These are phyloP conservation scores for Retiboletus flavoniger DNA, from an alignment of 1,284 basidiomycete species.

Conservation along the genomic window DNA sequence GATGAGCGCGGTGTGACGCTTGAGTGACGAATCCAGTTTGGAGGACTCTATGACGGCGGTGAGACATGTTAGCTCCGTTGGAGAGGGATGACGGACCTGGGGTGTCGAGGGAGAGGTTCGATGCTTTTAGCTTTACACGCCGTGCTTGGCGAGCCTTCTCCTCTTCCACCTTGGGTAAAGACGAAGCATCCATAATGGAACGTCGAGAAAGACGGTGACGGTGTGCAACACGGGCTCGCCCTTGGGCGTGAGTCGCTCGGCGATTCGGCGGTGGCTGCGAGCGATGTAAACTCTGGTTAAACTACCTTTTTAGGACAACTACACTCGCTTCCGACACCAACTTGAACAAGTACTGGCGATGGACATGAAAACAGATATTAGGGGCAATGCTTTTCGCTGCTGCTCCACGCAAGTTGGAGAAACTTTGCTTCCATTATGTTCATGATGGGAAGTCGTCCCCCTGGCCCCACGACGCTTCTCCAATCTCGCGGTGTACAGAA, in stretches of 20 bases:
- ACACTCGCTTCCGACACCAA: not conserved
- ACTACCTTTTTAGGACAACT: conserved; percentile 28
- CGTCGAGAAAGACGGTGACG: not conserved
- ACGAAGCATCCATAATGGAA: conserved; percentile 21
- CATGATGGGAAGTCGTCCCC: not conserved
- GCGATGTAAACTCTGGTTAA: not conserved
- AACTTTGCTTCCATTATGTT: not conserved
- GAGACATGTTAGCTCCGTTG: conserved; percentile 12
- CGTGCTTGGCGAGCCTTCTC: conserved; percentile 57
- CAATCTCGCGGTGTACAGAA: not conserved
- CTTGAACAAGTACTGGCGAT: too few species aligned
- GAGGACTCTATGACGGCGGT: conserved; percentile 46
- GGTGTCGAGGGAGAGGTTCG: conserved; percentile 47
- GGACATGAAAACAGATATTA: not conserved
- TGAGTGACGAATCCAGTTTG: conserved; percentile 88
- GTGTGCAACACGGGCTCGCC: not conserved
- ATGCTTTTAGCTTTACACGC: conserved; percentile 54
- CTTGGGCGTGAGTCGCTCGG: conserved; percentile 13
- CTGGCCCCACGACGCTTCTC: too few species aligned
- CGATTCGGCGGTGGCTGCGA: conserved; percentile 13
- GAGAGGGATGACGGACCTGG: conserved; percentile 43
- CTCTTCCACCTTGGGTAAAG: conserved; percentile 51
- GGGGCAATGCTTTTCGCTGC: not conserved
- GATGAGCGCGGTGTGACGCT: conserved; percentile 90
- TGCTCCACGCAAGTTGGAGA: not conserved